Base-by-base conservation (phyloP, 495 filamentous ascomycete species). In the Penicillium paradoxum region DNA sequence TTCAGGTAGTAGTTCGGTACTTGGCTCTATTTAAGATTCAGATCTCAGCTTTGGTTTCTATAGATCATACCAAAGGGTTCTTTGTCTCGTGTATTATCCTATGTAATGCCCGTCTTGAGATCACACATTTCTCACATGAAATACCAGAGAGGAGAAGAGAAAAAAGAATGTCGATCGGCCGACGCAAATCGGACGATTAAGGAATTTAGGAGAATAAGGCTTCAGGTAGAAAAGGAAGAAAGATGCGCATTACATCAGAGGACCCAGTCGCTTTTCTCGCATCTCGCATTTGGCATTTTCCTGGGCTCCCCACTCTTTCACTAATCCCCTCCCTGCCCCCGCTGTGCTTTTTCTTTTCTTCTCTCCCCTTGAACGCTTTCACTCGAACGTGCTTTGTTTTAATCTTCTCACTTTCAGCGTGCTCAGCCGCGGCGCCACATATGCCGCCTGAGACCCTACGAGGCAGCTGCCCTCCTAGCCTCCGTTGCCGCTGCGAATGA, bases 381-480 rank as follows among this genome's bases (percentile, higher is more conserved):
- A 9, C 9, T 49, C 11, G 33, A 38, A 11, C 14, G 13, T 29
- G 43, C 34, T 37, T 37, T 18, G 24, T 44, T 24, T 7, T 10
- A 24, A 52, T 53, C 49, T 46, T 29, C 43, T 39, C 27, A 54
- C 49, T 43, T 24, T 52, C 37, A 42, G 51, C 38, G 37, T 43
- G 59, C 56, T 51, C 58, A 59, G 49, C 58, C 50, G 51, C 55
- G 61, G 58, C 59, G 60, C 63, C 59, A 60, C 62, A 58, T 59
- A 66, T 67, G 67, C 62, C 64, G 63, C 64, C 64, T 67, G 70
- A 67, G 66, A 66, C 58, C 53, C 63, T 53, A 54, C 65, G 59
- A 69, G 70, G 67, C 70, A 70, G 67, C 65, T 71, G 67, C 65
- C 66, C 63, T 65, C 62, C 63, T 40, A 39, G 49, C 47, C 49